Conservation (phyloP, 306 rosid species). For the Cucurbita pepo region DNA sequence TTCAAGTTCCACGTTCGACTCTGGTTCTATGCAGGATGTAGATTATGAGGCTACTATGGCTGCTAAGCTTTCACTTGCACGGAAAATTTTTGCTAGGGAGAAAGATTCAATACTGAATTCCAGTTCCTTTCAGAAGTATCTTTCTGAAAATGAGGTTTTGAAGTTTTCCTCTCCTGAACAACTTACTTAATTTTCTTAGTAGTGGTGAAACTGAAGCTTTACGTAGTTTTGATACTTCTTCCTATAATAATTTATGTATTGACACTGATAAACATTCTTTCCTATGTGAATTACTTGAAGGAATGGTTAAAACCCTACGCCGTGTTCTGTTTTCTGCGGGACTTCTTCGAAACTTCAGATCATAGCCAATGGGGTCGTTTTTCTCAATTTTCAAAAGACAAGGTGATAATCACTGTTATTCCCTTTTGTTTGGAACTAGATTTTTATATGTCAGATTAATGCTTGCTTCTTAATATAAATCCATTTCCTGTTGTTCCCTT, state of each 20-base stretch:
- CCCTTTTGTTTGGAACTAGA: neutral
- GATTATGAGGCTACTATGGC: constrained; percentile 81
- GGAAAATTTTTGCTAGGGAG: constrained; percentile 59
- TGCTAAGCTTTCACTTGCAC: constrained; percentile 69
- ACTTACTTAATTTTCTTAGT: neutral
- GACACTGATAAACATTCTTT: constrained; percentile 8
- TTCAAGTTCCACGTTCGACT: neutral
- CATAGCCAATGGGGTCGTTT: constrained; percentile 88
- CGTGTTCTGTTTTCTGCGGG: constrained; percentile 84
- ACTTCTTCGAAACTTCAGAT: constrained; percentile 92
- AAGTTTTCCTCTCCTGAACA: neutral
- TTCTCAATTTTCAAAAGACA: constrained; percentile 55
- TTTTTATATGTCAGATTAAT: neutral
- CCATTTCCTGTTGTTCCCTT: neutral
- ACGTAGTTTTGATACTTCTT: neutral
- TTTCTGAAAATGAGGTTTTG: constrained; percentile 71
- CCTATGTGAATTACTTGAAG: constrained; percentile 31
- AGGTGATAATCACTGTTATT: constrained; percentile 25
- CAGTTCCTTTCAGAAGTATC: constrained; percentile 49
- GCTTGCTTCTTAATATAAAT: neutral
- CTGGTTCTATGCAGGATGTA: constrained; percentile 45
- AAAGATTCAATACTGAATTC: constrained; percentile 60
- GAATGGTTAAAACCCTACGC: constrained; percentile 96
- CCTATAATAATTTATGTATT: neutral
- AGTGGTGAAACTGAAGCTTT: neutral